These are phyloP conservation scores for Syzygium malaccense DNA, from an alignment of 441 rosid genomes.

Conservation along the genomic window DNA sequence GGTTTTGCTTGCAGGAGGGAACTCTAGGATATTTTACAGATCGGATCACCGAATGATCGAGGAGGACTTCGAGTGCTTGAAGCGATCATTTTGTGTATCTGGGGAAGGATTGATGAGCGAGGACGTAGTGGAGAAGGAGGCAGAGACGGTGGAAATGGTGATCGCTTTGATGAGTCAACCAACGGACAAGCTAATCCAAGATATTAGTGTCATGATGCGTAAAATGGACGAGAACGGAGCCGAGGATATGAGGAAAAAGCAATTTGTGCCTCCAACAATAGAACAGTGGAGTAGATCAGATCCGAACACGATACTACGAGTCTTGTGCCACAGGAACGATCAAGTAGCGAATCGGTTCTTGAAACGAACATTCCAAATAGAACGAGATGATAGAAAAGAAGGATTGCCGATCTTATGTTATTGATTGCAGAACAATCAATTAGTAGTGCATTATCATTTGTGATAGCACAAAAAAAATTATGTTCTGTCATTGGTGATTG, in stretches of 20 bases:
- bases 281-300: conserved; percentile 74
- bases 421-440: neutral
- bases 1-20: conserved; percentile 85
- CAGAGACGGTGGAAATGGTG: conserved; percentile 73
- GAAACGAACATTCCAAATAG: conserved; percentile 64
- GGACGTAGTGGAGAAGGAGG: conserved; percentile 59
- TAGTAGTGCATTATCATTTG: neutral
- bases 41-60: conserved; percentile 46
- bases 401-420: neutral
- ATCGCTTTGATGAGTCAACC: conserved; percentile 60
- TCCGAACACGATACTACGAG: conserved; percentile 72
- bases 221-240: conserved; percentile 60
- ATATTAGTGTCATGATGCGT: conserved; percentile 56
- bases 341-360: conserved; percentile 55
- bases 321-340: conserved; percentile 77
- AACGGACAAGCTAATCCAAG: conserved; percentile 80
- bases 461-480: neutral
- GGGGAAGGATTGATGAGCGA: conserved; percentile 78
- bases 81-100: conserved; percentile 56
- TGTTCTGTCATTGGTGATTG: neutral
- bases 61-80: conserved; percentile 68
- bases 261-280: conserved; percentile 85
- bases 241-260: conserved; percentile 45
- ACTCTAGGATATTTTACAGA: conserved; percentile 41
- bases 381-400: conserved; percentile 42